These are phyloP conservation scores for Chamaecyparis obtusa DNA, from an alignment of 75 land plant genomes.

Conservation along the genomic window DNA sequence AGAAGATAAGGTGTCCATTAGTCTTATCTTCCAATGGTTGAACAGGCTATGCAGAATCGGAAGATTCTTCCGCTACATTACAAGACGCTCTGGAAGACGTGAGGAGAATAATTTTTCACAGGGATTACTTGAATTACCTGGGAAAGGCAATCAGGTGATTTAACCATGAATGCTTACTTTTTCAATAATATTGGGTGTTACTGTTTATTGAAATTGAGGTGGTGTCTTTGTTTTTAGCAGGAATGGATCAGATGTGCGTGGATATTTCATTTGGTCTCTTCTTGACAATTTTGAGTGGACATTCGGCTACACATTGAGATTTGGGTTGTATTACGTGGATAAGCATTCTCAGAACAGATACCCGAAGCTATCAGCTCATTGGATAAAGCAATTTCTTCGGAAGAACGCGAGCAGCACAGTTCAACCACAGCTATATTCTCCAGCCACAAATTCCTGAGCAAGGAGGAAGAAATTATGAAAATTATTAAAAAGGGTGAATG, in stretches of 20 bases:
- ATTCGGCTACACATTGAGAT: conserved; percentile 10
- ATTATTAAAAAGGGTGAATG: too few species aligned
- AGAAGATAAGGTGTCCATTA: too few species aligned
- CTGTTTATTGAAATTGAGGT: too few species aligned
- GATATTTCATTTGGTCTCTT: conserved; percentile 23
- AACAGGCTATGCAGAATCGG: not conserved
- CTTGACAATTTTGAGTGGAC: conserved; percentile 23
- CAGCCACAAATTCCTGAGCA: too few species aligned
- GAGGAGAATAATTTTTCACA: not conserved
- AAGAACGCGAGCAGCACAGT: not conserved
- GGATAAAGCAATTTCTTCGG: conserved; percentile 7
- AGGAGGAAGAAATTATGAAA: too few species aligned
- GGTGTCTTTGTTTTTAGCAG: not conserved
- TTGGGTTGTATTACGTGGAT: conserved; percentile 21
- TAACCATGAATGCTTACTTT: too few species aligned
- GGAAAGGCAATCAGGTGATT: not conserved
- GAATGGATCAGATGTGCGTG: conserved; percentile 15
- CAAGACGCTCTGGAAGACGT: not conserved
- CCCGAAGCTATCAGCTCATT: conserved; percentile 15
- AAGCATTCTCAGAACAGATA: not conserved
- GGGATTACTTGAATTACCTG: not conserved
- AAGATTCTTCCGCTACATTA: not conserved
- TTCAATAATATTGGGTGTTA: too few species aligned
- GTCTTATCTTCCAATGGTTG: too few species aligned
- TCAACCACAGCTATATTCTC: not conserved